phyloP scores from a whole-genome alignment of 495 filamentous ascomycete species.

The Podospora anserina region DNA sequence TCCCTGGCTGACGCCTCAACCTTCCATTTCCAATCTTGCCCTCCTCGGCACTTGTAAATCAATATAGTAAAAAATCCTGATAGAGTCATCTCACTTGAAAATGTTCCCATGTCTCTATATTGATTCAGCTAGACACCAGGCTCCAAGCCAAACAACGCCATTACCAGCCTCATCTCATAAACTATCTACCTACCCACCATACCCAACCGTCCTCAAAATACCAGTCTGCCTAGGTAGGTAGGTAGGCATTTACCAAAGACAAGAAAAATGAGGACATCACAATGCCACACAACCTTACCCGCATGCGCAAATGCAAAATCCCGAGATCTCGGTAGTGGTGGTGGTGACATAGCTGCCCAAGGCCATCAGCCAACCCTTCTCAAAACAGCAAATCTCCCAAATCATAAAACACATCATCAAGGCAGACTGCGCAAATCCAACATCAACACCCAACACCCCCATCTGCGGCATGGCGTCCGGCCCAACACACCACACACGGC shows the following conservation, averaged over 20 bases:
- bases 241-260: too few relatives aligned
- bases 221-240: too few relatives aligned
- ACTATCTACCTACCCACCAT: too few relatives aligned
- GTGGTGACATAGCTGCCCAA: background rate
- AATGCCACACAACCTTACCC: background rate
- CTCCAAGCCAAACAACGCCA: too few relatives aligned
- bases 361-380: background rate
- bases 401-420: background rate
- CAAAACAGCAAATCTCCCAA: background rate
- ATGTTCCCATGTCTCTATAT: too few relatives aligned
- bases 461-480: background rate
- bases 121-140: too few relatives aligned
- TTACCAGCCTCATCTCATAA: too few relatives aligned
- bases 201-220: too few relatives aligned
- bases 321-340: background rate
- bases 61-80: too few relatives aligned
- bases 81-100: too few relatives aligned
- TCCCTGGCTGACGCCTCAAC: background rate
- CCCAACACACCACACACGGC: background rate
- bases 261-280: too few relatives aligned
- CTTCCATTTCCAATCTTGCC: background rate
- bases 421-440: background rate
- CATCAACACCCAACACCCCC: background rate
- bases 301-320: background rate
- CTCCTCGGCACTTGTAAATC: background rate